Conservation (phyloP, 2,329 filamentous ascomycete species). For the Xylariales sp. region DNA sequence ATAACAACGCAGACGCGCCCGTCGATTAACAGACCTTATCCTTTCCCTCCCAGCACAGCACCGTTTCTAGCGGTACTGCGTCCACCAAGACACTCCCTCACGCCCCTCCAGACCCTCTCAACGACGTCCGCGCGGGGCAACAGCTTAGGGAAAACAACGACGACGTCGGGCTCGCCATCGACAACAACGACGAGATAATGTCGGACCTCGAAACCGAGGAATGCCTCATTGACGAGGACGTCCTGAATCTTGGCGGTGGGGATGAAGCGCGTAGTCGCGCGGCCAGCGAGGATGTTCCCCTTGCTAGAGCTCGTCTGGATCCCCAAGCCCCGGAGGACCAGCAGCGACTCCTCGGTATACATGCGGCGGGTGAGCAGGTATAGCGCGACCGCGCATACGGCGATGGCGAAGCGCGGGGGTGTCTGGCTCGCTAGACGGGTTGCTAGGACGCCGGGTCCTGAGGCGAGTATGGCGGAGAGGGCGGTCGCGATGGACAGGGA, state of each 20-base stretch:
- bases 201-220: conserved; percentile 88
- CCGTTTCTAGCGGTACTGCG: conserved; percentile 47
- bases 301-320: conserved; percentile 83
- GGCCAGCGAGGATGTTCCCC: conserved; percentile 41
- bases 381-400: conserved; percentile 52
- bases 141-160: conserved; percentile 92
- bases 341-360: conserved; percentile 80
- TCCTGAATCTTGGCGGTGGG: conserved; percentile 93
- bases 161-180: conserved; percentile 85
- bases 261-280: conserved; percentile 70
- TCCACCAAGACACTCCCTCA: conserved; percentile 84
- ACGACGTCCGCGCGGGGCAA: conserved; percentile 80
- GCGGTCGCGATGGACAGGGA: conserved; percentile 27
- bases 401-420: conserved; percentile 56
- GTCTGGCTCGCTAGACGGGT: conserved; percentile 52
- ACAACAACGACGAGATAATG: conserved; percentile 93
- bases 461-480: conserved; percentile 36
- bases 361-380: conserved; percentile 60
- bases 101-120: conserved; percentile 90
- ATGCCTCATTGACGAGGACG: conserved; percentile 94
- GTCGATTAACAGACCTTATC: neutral
- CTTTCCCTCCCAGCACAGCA: conserved; percentile 5
- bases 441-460: conserved; percentile 50
- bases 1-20: no score
- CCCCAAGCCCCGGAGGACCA: conserved; percentile 88